These are phyloP conservation scores for Nitzschia putrida DNA, from an alignment of 108 stramenopile species.

Conservation along the genomic window DNA sequence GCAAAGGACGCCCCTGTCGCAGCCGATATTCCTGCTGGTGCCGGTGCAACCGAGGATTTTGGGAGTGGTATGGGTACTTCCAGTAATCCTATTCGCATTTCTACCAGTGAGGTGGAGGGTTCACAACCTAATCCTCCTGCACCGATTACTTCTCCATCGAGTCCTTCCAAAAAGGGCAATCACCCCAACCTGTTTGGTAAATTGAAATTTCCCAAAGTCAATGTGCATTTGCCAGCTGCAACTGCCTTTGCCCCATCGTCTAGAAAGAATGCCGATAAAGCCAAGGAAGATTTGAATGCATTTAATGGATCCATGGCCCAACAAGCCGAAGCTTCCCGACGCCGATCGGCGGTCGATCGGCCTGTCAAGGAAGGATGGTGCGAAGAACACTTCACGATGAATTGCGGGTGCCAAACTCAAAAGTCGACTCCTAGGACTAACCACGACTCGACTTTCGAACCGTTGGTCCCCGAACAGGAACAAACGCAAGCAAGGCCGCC, in stretches of 20 bases:
- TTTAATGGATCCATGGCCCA: constrained; percentile 5
- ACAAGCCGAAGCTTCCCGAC: constrained; percentile 26
- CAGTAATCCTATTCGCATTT: background rate
- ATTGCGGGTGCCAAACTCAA: constrained; percentile 46
- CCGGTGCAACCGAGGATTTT: background rate
- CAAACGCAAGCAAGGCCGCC: background rate
- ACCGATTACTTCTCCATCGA: constrained; percentile 1
- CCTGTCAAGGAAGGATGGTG: constrained; percentile 35
- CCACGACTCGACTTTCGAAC: background rate
- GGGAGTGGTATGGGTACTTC: background rate
- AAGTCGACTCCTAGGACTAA: constrained; percentile 18
- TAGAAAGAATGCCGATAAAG: constrained; percentile 20
- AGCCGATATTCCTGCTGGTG: background rate
- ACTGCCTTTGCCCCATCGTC: constrained; percentile 12
- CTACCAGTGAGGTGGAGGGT: background rate
- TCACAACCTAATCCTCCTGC: background rate
- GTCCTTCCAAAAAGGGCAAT: constrained; percentile 4
- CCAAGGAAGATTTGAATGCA: constrained; percentile 14
- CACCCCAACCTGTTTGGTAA: constrained; percentile 6
- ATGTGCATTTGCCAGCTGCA: constrained; percentile 1
- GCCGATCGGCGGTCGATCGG: constrained; percentile 2
- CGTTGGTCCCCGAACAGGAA: constrained; percentile 10
- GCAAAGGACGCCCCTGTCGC: background rate
- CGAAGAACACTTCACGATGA: constrained; percentile 55
- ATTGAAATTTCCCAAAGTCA: constrained; percentile 22